A percentile compares a stretch with the other conserved stretches of the same genome.
phyloP scores from a whole-genome alignment of 1,139 yeast genomes.

The Suzukiozyma palmioleophila region DNA sequence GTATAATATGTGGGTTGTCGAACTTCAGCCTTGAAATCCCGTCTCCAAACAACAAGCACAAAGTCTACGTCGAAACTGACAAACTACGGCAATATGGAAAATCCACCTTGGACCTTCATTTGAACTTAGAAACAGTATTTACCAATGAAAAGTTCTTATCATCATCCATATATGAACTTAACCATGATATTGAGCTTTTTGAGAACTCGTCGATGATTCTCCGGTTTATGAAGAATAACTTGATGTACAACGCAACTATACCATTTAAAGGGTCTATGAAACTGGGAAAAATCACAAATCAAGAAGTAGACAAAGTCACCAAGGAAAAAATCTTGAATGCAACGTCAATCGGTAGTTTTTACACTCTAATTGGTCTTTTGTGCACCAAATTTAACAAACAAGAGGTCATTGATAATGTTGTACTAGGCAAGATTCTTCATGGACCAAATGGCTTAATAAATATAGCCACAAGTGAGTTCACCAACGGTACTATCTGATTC shows the following conservation, averaged over 20 bases:
- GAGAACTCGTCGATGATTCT: slow-evolving; percentile 19
- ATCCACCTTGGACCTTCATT: slow-evolving; percentile 3
- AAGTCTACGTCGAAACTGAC: slow-evolving; percentile 9
- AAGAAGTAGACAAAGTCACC: slow-evolving; percentile 10
- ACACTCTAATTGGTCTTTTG: slow-evolving; percentile 36
- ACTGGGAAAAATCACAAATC: slow-evolving; percentile 9
- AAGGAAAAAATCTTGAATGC: slow-evolving; percentile 17
- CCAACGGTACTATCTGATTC: background rate
- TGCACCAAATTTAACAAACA: slow-evolving; percentile 25
- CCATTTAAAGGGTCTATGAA: slow-evolving; percentile 29
- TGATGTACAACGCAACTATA: slow-evolving; percentile 22
- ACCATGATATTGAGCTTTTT: slow-evolving; percentile 14
- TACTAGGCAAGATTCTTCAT: slow-evolving; percentile 25
- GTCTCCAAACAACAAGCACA: background rate
- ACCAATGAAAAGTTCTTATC: slow-evolving; percentile 25
- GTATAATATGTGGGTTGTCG: slow-evolving; percentile 20
- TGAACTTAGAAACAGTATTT: slow-evolving; percentile 21
- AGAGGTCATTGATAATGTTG: slow-evolving; percentile 20
- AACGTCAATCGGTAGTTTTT: slow-evolving; percentile 34
- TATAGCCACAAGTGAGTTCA: slow-evolving; percentile 13
- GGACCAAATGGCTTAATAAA: slow-evolving; percentile 25
- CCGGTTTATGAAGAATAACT: slow-evolving; percentile 30
- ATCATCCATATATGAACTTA: slow-evolving; percentile 23
- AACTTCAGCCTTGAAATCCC: slow-evolving; percentile 8
- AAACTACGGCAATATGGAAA: slow-evolving; percentile 12